Base-by-base conservation (phyloP, 495 filamentous ascomycete species). In the Pseudomonodictys pantanalensis region DNA sequence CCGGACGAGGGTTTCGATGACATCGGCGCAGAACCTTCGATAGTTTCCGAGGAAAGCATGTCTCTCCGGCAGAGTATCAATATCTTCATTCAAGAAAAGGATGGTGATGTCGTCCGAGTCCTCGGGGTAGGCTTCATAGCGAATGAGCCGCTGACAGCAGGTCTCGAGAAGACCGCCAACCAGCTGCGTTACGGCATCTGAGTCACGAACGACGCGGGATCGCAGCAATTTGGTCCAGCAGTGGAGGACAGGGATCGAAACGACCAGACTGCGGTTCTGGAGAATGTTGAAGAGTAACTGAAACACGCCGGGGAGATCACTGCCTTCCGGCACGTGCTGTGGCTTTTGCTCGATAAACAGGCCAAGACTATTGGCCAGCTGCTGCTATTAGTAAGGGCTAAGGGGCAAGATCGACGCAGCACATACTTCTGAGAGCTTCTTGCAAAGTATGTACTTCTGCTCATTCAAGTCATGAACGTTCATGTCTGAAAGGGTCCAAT, bases 21-120 rank as follows among this genome's bases (percentile, higher is more conserved):
- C 83, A 29, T 86, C 84, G 10, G 83, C 82, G 69, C 91, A 93
- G 65, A 95, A 97, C 44, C 95, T 83, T 22, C 92, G 79, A 69
- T 97, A 99, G 66, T 97, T 97, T 0, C 93, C 92, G n/a, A 97
- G 80, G 70, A 99, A 99, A 11, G 92, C 89, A 75, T 99, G 93
- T 23, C 89, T 80, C 71, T 99, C 95, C 1, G 95, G 95, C 28
- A 92, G 78, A 0, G 93, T 97, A 71, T 97, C 95, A 29, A 96
- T 89, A 69, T 99, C 93, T 59, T 96, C 91, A 48, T 89, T 74
- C 6, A 99, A 79, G 57, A 96, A 91, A 32, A 89, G 74, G 26
- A 92, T 79, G 12, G 86, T 89, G 7, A 87, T 82, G 69, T 97
- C 84, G 15, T 90, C 82, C 0, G 85, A 87, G 58, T 95, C 88